Evolutionary conservation across 257 asterid genomes (phyloP).

Genomic region (Scutellaria baicalensis): DNA sequence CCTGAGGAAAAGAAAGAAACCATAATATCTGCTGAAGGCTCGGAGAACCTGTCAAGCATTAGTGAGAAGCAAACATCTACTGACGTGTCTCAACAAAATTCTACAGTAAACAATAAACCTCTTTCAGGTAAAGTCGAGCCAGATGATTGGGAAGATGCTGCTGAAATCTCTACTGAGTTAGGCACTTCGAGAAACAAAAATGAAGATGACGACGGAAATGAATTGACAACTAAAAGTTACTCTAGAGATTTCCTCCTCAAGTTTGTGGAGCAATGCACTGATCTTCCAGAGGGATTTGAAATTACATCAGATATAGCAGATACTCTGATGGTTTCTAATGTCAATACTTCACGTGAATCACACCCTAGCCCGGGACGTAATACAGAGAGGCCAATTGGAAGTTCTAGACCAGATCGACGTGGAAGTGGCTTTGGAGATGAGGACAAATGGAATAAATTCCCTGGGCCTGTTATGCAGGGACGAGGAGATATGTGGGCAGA

Average conservation of each 20-base stretch:
- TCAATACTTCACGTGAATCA: slow-evolving; percentile 30
- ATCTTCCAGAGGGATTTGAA: slow-evolving; percentile 57
- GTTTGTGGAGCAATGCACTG: slow-evolving; percentile 50
- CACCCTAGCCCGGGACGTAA: slow-evolving; percentile 46
- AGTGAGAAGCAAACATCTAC: slow-evolving; percentile 21
- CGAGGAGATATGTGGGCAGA: slow-evolving; percentile 52
- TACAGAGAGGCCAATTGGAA: slow-evolving; percentile 43
- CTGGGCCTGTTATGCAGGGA: slow-evolving; percentile 46
- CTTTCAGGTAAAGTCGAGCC: slow-evolving; percentile 50
- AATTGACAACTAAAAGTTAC: slow-evolving; percentile 42
- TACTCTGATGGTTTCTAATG: slow-evolving; percentile 26
- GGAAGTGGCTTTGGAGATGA: slow-evolving; percentile 52
- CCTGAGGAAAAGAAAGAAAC: slow-evolving; percentile 65
- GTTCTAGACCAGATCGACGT: slow-evolving; percentile 56
- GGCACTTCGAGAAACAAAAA: slow-evolving; percentile 28
- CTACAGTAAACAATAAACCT: slow-evolving; percentile 25
- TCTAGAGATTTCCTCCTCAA: slow-evolving; percentile 73
- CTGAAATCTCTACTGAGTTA: slow-evolving; percentile 58
- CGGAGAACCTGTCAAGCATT: slow-evolving; percentile 29
- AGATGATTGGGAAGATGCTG: slow-evolving; percentile 93
- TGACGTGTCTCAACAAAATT: slow-evolving; percentile 29
- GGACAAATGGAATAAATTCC: slow-evolving; percentile 55
- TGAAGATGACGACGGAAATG: slow-evolving; percentile 34
- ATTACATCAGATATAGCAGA: slow-evolving; percentile 37
- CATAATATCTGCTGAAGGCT: slow-evolving; percentile 23